Evolutionary conservation across 306 rosid genomes (phyloP).

Genomic region (Pterocarpus macrocarpus): DNA sequence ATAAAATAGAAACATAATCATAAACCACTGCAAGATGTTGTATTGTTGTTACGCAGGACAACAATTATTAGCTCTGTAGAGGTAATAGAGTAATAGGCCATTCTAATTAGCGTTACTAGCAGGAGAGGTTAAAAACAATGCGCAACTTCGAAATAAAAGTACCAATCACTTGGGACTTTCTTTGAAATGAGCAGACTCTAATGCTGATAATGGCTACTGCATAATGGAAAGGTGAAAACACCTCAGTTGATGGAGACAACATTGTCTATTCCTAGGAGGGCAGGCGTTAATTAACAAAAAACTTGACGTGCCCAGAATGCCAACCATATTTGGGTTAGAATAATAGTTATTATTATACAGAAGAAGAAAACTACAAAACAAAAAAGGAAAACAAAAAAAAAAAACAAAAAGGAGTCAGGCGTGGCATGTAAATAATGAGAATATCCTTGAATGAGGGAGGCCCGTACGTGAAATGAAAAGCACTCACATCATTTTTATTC

Average conservation of each 20-base stretch:
- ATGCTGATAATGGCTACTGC: slow-evolving; percentile 55
- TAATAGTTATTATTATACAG: slow-evolving; percentile 55
- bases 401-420: slow-evolving; percentile 74
- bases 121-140: slow-evolving; percentile 41
- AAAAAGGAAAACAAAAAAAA: neutral
- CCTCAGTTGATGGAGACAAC: slow-evolving; percentile 66
- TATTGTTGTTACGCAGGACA: slow-evolving; percentile 64
- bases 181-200: slow-evolving; percentile 50
- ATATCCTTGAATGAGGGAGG: slow-evolving; percentile 82
- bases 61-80: slow-evolving; percentile 59
- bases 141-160: slow-evolving; percentile 37
- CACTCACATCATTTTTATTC: slow-evolving; percentile 78
- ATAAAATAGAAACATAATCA: slow-evolving; percentile 75
- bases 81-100: slow-evolving; percentile 46
- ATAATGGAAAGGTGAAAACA: slow-evolving; percentile 61
- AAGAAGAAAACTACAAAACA: slow-evolving; percentile 31
- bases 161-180: slow-evolving; percentile 55
- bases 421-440: slow-evolving; percentile 87
- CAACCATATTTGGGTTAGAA: slow-evolving; percentile 65
- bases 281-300: slow-evolving; percentile 53
- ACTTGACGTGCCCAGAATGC: slow-evolving; percentile 72
- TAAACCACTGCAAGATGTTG: slow-evolving; percentile 59
- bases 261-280: slow-evolving; percentile 67
- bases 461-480: slow-evolving; percentile 78
- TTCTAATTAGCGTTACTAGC: slow-evolving; percentile 53